Evolutionary conservation across 140 eudicot species (phyloP).

Genomic region (Bidens hawaiensis): DNA sequence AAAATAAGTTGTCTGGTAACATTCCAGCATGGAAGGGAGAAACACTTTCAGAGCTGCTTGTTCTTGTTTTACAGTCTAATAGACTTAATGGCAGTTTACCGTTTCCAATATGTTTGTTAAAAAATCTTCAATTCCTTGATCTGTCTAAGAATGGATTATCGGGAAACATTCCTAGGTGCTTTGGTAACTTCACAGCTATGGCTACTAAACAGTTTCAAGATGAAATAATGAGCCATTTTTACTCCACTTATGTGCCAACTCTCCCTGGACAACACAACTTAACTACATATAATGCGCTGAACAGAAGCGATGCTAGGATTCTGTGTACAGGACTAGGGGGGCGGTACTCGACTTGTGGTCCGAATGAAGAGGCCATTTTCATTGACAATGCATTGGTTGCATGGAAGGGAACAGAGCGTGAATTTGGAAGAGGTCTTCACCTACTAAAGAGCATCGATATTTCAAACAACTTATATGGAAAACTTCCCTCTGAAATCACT

Average conservation of each 20-base stretch:
- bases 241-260: neutral
- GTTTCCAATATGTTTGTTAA: conserved; percentile 20
- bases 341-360: neutral
- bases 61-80: conserved; percentile 33
- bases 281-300: neutral
- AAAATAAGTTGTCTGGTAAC: conserved; percentile 9
- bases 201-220: neutral
- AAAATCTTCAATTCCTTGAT: conserved; percentile 25
- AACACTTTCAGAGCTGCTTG: neutral
- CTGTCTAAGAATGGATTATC: conserved; percentile 27
- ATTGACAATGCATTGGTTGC: conserved; percentile 1
- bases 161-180: conserved; percentile 37
- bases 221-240: neutral
- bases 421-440: conserved; percentile 6
- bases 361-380: neutral
- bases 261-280: neutral
- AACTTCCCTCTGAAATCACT: conserved; percentile 20
- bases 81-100: conserved; percentile 32
- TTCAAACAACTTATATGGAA: conserved; percentile 20
- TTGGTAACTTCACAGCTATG: conserved; percentile 31
- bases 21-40: conserved; percentile 40
- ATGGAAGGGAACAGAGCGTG: conserved; percentile 20
- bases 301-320: neutral
- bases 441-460: conserved; percentile 24
- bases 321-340: neutral